phyloP scores from a whole-genome alignment of 2,329 filamentous ascomycete genomes.

The Fusarium succisae region DNA sequence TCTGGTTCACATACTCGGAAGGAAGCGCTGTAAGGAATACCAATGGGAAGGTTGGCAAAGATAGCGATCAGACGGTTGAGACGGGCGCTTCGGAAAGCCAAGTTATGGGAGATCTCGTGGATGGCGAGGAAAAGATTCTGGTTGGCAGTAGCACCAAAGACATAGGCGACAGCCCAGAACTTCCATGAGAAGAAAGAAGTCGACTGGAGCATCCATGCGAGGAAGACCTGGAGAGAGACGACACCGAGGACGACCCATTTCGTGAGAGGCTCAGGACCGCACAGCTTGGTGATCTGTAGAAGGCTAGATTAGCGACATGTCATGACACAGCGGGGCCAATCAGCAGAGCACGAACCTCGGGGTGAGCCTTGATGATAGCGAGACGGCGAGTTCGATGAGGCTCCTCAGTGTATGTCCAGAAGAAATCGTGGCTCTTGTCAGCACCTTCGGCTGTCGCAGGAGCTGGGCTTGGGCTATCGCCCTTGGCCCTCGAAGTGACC shows the following conservation, averaged over 20 bases:
- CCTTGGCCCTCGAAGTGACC: conserved; percentile 46
- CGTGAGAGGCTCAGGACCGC: conserved; percentile 93
- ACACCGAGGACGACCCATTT: conserved; percentile 91
- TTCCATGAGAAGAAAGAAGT: conserved; percentile 83
- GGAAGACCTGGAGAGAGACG: conserved; percentile 80
- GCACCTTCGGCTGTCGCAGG: conserved; percentile 8
- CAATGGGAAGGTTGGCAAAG: conserved; percentile 95
- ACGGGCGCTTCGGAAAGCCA: conserved; percentile 84
- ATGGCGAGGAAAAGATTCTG: conserved; percentile 99
- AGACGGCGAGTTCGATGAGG: conserved; percentile 90
- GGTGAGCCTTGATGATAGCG: conserved; percentile 97
- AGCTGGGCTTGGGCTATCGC: conserved; percentile 32
- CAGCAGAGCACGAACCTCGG: conserved; percentile 70
- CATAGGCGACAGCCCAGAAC: conserved; percentile 88
- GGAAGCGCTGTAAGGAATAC: conserved; percentile 92
- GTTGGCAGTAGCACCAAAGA: conserved; percentile 93
- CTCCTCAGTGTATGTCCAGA: conserved; percentile 99
- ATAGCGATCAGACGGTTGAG: conserved; percentile 90
- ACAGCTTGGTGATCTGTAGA: conserved; percentile 88
- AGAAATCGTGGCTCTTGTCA: conserved; percentile 69
- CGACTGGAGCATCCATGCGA: conserved; percentile 80
- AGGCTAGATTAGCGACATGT: conserved; percentile 10
- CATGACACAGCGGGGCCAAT: not conserved
- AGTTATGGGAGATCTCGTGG: conserved; percentile 98
- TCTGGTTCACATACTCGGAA: conserved; percentile 74